These are phyloP conservation scores for Suillus paluster DNA, from an alignment of 768 basidiomycete genomes.

Conservation along the genomic window DNA sequence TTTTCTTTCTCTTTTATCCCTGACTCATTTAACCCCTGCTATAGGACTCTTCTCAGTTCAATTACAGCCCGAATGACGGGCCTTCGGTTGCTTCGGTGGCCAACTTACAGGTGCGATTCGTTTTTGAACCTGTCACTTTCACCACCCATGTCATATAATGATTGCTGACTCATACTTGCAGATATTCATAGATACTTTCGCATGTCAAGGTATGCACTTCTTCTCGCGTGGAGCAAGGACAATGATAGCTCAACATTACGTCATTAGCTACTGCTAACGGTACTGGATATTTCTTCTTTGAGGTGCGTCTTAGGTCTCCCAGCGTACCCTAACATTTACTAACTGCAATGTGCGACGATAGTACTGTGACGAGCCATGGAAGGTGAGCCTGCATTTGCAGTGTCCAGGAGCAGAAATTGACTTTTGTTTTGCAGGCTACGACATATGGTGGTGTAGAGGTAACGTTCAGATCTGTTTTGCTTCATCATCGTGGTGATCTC, in stretches of 20 bases:
- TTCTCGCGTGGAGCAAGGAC: slow-evolving; percentile 9
- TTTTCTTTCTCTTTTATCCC: background rate
- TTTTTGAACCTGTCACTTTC: background rate
- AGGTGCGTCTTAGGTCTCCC: slow-evolving; percentile 42
- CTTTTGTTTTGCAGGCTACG: slow-evolving; percentile 42
- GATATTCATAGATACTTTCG: slow-evolving; percentile 83
- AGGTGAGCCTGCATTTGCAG: slow-evolving; percentile 45
- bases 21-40: slow-evolving; percentile 6
- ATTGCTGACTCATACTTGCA: slow-evolving; percentile 35
- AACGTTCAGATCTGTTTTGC: slow-evolving; percentile 15
- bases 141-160: background rate
- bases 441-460: slow-evolving; percentile 83
- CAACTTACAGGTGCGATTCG: slow-evolving; percentile 57
- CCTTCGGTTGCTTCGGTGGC: slow-evolving; percentile 61
- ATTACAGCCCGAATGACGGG: slow-evolving; percentile 65
- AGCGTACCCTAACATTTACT: background rate
- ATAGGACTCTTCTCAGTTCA: slow-evolving; percentile 62
- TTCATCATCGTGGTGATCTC: slow-evolving; percentile 6
- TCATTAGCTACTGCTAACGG: slow-evolving; percentile 74
- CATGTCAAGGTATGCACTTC: slow-evolving; percentile 53
- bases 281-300: slow-evolving; percentile 89
- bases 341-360: slow-evolving; percentile 27
- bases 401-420: slow-evolving; percentile 7
- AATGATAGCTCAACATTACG: slow-evolving; percentile 9
- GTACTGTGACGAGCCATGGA: slow-evolving; percentile 84